Conservation (phyloP, 768 basidiomycete genomes). For the Cyclocybe cylindracea region DNA sequence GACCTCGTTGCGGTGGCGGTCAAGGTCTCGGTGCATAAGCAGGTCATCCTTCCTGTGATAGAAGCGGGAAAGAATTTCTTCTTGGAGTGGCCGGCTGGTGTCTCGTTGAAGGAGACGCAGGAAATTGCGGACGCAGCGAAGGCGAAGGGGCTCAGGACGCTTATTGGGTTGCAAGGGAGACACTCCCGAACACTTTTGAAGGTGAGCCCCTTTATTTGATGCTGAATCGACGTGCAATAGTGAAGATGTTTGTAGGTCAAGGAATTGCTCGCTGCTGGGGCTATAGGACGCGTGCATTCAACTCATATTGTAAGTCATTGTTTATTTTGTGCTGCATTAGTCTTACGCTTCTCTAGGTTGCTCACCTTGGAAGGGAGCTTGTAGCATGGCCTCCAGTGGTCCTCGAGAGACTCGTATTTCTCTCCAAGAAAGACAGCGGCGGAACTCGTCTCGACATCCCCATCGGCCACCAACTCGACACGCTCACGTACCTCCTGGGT, state of each 20-base stretch:
- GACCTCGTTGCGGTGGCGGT: conserved; percentile 36
- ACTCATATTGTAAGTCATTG: conserved; percentile 17
- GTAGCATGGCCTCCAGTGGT: too few relatives aligned
- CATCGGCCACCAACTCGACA: conserved; percentile 11
- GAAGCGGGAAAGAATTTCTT: conserved; percentile 39
- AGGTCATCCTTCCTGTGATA: conserved; percentile 27
- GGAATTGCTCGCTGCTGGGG: conserved; percentile 27
- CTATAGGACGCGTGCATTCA: conserved; percentile 31
- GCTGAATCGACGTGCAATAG: too few relatives aligned
- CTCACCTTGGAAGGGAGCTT: too few relatives aligned
- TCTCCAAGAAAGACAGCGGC: too few relatives aligned
- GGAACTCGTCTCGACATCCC: background rate
- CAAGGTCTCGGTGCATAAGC: conserved; percentile 27
- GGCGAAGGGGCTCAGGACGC: conserved; percentile 24
- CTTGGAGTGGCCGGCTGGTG: conserved; percentile 39
- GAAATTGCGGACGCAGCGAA: conserved; percentile 32
- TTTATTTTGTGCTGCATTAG: too few relatives aligned
- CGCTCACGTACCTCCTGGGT: conserved; percentile 8
- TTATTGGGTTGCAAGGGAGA: conserved; percentile 34
- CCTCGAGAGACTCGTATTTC: too few relatives aligned
- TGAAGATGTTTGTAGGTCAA: conserved; percentile 20
- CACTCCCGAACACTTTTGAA: conserved; percentile 24
- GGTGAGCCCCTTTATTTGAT: conserved; percentile 19
- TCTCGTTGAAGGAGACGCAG: conserved; percentile 26
- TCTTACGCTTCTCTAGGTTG: too few relatives aligned